A percentile compares a stretch with the other conserved stretches of the same genome.
phyloP scores from a whole-genome alignment of 345 rosid species.

The Moringa oleifera region DNA sequence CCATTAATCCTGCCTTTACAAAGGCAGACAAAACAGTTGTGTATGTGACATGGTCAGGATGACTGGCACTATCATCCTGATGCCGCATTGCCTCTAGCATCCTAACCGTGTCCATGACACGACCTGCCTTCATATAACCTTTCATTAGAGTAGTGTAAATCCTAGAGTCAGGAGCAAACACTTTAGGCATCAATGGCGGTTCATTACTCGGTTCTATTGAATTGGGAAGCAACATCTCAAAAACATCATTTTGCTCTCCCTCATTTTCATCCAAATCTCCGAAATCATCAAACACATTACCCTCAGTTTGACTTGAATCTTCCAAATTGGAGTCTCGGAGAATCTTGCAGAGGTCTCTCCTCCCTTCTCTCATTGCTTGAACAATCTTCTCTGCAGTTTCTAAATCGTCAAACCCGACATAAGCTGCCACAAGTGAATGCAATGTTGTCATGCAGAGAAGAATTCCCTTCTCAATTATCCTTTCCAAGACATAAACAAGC shows the following conservation, averaged over 20 bases:
- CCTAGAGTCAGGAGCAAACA: constrained; percentile 64
- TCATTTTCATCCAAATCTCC: constrained; percentile 14
- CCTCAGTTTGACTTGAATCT: constrained; percentile 23
- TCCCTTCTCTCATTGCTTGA: constrained; percentile 83
- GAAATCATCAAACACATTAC: constrained; percentile 9
- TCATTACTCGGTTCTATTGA: constrained; percentile 31
- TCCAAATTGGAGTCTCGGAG: constrained; percentile 49
- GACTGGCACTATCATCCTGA: constrained; percentile 59
- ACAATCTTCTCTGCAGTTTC: constrained; percentile 68
- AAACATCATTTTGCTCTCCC: constrained; percentile 27
- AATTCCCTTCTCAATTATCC: constrained; percentile 47
- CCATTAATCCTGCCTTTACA: constrained; percentile 75
- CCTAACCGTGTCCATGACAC: constrained; percentile 61
- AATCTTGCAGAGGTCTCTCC: constrained; percentile 80
- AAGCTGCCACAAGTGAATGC: constrained; percentile 86
- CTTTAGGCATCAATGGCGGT: constrained; percentile 62
- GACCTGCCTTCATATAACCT: constrained; percentile 88
- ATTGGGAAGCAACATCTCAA: constrained; percentile 67
- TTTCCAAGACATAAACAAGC: constrained; percentile 76
- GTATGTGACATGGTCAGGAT: constrained; percentile 85
- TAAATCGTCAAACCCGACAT: constrained; percentile 84
- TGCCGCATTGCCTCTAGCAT: constrained; percentile 85
- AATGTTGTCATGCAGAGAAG: constrained; percentile 69
- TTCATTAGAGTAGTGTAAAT: constrained; percentile 89
- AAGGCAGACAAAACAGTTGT: constrained; percentile 89